Percentiles rank a stretch among this genome's conserved stretches.
phyloP scores from a whole-genome alignment of 768 basidiomycete species.

The Auricularia cornea region DNA sequence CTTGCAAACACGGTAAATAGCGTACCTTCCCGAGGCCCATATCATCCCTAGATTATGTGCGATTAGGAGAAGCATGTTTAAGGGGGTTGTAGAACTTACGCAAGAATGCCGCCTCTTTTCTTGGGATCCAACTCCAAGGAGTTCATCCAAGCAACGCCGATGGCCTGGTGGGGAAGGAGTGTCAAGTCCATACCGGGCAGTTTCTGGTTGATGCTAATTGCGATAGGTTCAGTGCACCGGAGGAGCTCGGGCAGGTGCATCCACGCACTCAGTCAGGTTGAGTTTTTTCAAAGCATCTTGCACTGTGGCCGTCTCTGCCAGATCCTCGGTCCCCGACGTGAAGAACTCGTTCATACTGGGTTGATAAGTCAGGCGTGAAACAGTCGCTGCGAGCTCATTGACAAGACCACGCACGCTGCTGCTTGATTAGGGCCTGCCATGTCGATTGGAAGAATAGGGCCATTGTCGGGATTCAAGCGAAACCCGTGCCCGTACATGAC shows the following conservation, averaged over 20 bases:
- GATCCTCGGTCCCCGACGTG: conserved; percentile 10
- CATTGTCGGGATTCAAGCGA: too few relatives aligned
- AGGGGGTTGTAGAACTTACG: conserved; percentile 37
- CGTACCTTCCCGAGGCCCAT: conserved; percentile 49
- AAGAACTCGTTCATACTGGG: conserved; percentile 9
- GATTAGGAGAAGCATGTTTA: too few relatives aligned
- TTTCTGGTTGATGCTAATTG: conserved; percentile 39
- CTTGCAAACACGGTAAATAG: too few relatives aligned
- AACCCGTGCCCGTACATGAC: too few relatives aligned
- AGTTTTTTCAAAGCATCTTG: conserved; percentile 23
- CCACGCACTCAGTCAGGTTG: conserved; percentile 8
- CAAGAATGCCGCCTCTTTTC: conserved; percentile 57
- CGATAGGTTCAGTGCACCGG: neutral
- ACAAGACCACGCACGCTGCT: too few relatives aligned
- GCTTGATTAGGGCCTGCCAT: too few relatives aligned
- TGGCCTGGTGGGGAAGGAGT: conserved; percentile 64
- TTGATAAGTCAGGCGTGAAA: neutral
- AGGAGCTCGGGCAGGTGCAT: neutral
- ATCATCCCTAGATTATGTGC: conserved; percentile 42
- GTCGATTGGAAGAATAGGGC: too few relatives aligned
- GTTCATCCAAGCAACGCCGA: conserved; percentile 77
- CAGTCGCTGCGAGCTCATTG: too few relatives aligned
- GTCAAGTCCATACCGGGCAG: conserved; percentile 64
- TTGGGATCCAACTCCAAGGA: conserved; percentile 42
- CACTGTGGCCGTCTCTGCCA: conserved; percentile 23